phyloP scores from a whole-genome alignment of 2,329 filamentous ascomycete genomes.

The Plectosphaerella cucumerina region DNA sequence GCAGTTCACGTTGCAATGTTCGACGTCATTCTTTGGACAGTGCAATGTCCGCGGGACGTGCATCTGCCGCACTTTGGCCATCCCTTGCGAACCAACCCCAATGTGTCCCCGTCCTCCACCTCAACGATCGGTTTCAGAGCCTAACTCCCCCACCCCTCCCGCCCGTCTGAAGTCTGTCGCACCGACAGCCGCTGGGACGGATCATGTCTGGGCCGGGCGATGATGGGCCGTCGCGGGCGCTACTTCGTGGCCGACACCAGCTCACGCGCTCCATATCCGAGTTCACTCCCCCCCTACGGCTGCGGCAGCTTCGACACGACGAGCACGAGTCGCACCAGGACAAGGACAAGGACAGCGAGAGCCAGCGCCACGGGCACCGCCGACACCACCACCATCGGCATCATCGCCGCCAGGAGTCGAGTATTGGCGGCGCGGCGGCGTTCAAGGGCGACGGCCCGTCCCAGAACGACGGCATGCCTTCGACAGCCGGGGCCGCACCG shows the following conservation, averaged over 20 bases:
- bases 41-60: too few relatives aligned
- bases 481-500: slow-evolving; percentile 12
- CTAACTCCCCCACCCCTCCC: not conserved
- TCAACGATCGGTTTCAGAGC: not conserved
- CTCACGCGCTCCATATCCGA: slow-evolving; percentile 54
- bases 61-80: too few relatives aligned
- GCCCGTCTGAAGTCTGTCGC: not conserved
- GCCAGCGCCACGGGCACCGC: slow-evolving; percentile 19
- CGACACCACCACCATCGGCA: slow-evolving; percentile 27
- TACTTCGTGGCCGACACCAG: slow-evolving; percentile 38
- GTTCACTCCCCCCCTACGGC: slow-evolving; percentile 41
- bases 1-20: too few relatives aligned
- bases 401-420: slow-evolving; percentile 21
- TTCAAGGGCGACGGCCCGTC: slow-evolving; percentile 2
- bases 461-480: slow-evolving; percentile 18
- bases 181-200: not conserved
- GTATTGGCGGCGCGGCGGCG: slow-evolving; percentile 21
- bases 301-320: slow-evolving; percentile 27
- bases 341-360: slow-evolving; percentile 24
- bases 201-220: not conserved
- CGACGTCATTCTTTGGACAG: too few relatives aligned
- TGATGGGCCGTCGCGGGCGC: not conserved
- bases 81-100: too few relatives aligned
- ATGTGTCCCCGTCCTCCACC: too few relatives aligned
- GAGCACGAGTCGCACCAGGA: slow-evolving; percentile 25